phyloP scores from a whole-genome alignment of 2,329 filamentous ascomycete genomes.

The Chaetomium olivaceum region DNA sequence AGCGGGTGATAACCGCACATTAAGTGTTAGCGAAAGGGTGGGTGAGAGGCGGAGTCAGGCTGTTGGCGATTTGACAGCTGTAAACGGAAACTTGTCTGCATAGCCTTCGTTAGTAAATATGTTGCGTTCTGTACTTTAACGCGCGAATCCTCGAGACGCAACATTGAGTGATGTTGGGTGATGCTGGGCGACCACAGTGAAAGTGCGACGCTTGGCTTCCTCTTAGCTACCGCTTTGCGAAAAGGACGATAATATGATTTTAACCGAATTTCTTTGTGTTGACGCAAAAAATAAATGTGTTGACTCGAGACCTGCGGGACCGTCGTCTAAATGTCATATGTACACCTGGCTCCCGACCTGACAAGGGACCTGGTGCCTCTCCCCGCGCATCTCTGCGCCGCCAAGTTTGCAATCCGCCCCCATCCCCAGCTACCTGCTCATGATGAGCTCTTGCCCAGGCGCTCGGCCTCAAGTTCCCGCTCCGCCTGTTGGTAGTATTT shows the following conservation, averaged over 20 bases:
- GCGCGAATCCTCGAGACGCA: neutral
- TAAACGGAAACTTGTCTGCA: constrained; percentile 7
- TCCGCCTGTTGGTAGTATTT: constrained; percentile 98
- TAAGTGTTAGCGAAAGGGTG: neutral
- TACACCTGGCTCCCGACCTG: constrained; percentile 27
- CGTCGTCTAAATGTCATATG: constrained; percentile 29
- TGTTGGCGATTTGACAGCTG: neutral
- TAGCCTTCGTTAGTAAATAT: constrained; percentile 14
- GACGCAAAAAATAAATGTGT: constrained; percentile 17
- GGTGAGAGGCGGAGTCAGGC: neutral
- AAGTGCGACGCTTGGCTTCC: neutral
- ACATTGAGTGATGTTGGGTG: neutral
- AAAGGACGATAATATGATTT: neutral
- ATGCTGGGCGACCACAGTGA: neutral
- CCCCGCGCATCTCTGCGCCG: neutral
- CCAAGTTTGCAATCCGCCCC: neutral
- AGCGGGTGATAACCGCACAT: neutral
- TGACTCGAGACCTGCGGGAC: constrained; percentile 24
- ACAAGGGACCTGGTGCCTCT: constrained; percentile 7
- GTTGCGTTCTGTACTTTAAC: neutral
- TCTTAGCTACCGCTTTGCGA: neutral
- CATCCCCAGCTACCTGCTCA: constrained; percentile 10
- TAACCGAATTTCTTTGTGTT: neutral
- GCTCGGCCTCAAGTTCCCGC: constrained; percentile 83
- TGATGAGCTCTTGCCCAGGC: constrained; percentile 29